A percentile compares a stretch with the other conserved stretches of the same genome.
Evolutionary conservation across 2,329 filamentous ascomycete species (phyloP).

Genomic region (Botryotinia narcissicola): DNA sequence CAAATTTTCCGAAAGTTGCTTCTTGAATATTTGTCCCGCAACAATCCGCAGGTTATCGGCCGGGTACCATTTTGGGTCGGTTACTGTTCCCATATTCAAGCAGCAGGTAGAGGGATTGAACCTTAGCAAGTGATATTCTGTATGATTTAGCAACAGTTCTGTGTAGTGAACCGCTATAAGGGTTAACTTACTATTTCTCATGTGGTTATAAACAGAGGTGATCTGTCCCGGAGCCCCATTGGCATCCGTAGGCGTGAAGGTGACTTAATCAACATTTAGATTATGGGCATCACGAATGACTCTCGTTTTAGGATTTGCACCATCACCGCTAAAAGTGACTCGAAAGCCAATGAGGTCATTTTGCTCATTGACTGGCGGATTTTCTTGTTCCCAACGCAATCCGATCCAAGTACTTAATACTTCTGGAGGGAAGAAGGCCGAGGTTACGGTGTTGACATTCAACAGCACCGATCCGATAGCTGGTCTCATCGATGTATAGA

Average conservation of each 20-base stretch:
- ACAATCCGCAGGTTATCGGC: neutral
- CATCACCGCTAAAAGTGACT: neutral
- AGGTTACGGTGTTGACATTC: slow-evolving; percentile 23
- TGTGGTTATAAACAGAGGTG: neutral
- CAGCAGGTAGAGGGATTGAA: neutral
- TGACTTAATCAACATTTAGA: neutral
- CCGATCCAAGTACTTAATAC: slow-evolving; percentile 19
- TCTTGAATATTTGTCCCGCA: neutral
- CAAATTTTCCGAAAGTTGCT: neutral
- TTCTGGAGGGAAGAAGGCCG: slow-evolving; percentile 22
- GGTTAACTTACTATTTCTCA: neutral
- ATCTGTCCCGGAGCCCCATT: neutral
- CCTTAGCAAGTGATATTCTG: neutral
- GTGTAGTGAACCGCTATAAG: neutral
- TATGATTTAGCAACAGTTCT: neutral
- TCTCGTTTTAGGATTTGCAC: neutral
- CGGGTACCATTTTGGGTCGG: neutral
- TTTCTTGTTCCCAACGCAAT: neutral
- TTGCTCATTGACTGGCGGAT: neutral
- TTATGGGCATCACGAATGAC: neutral
- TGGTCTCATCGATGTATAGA: slow-evolving; percentile 24
- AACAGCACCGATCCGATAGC: slow-evolving; percentile 22
- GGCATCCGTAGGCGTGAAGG: neutral
- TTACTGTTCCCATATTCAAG: neutral
- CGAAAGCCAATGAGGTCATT: neutral